phyloP scores from a whole-genome alignment of 768 basidiomycete species.

The Boletellus ananas region DNA sequence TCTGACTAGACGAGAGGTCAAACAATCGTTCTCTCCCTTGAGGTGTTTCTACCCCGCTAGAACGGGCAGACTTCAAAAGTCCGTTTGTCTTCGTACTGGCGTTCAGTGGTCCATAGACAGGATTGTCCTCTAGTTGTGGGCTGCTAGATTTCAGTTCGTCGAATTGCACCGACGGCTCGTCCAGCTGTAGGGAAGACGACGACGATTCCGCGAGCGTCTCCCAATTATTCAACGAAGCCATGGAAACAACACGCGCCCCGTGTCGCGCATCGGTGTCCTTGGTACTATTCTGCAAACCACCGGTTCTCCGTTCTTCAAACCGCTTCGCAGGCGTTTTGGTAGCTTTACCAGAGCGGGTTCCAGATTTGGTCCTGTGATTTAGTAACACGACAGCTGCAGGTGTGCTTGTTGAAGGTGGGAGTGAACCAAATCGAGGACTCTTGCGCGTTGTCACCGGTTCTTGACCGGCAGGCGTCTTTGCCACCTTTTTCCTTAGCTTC shows the following conservation, averaged over 20 bases:
- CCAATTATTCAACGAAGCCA: slow-evolving; percentile 25
- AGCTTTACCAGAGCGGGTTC: neutral
- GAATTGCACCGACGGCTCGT: slow-evolving; percentile 21
- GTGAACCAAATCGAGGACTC: slow-evolving; percentile 13
- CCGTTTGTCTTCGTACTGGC: slow-evolving; percentile 12
- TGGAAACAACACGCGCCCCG: neutral
- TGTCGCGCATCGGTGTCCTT: neutral
- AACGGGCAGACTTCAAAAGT: neutral
- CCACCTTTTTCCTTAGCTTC: slow-evolving; percentile 12
- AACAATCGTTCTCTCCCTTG: slow-evolving; percentile 38
- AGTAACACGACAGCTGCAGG: slow-evolving; percentile 1
- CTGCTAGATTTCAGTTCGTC: slow-evolving; percentile 38
- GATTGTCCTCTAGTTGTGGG: slow-evolving; percentile 8
- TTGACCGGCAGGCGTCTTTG: slow-evolving; percentile 20
- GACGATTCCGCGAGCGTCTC: slow-evolving; percentile 26
- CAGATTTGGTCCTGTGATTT: slow-evolving; percentile 1
- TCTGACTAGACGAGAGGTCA: slow-evolving; percentile 49
- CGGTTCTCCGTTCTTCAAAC: neutral
- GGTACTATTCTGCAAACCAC: neutral
- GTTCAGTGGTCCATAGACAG: neutral
- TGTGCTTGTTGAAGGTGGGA: slow-evolving; percentile 7
- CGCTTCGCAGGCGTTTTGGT: slow-evolving; percentile 13
- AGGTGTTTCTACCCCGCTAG: neutral
- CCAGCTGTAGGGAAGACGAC: slow-evolving; percentile 25
- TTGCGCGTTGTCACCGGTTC: slow-evolving; percentile 20